Evolutionary conservation across 2,329 filamentous ascomycete species (phyloP), one percentile per base, ranked within the genome.

Genomic region (Pseudocercospora fijiensis): DNA sequence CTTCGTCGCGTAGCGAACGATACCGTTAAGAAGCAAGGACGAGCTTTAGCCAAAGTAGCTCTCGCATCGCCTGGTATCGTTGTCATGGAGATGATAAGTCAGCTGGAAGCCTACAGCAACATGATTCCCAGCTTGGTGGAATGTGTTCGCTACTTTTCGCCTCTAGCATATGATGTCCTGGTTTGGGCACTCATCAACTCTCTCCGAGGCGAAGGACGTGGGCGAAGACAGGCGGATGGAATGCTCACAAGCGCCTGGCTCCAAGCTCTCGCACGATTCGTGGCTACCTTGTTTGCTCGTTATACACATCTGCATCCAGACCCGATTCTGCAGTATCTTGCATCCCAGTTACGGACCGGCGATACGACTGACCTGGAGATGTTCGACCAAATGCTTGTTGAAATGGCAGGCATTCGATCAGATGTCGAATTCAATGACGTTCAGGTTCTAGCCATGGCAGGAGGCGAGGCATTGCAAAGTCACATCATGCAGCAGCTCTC

Each of bases 71-170:
- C 95, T 1, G 94, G 94, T 26, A 85, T 96, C 62, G 93, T 98
- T 24, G 96, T 97, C 80, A 88, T 88, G 72, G 90, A 94, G 62
- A 92, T 93, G 6, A 86, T 99, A 63, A 88, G 88, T 66, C 93
- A 97, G 76, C 91, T 97, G 64, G 93, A 99, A 77, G 89, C 90
- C 0, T 99, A 99, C 76, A 90, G 90, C 74, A 99, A 98, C 74
- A 84, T 99, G 65, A 96, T 96, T 62, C 91, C 96, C 66, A 91
- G 92, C 4, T 91, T 99, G 65, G 93, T 98, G 13, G 92, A 97
- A 75, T 97, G 93, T 73, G 92, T 91, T 43, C 89, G 91, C 71
- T 97, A 97, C 75, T 97, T 98, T 71, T 96, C 94, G 1, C 88
- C 91, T 60, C 81, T 99, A 41, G 94, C 91, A 0, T 96, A 96